A percentile compares a stretch with the other conserved stretches of the same genome.
These are phyloP conservation scores for Cladosporium halotolerans DNA, from an alignment of 2,329 filamentous ascomycete genomes.

Conservation along the genomic window DNA sequence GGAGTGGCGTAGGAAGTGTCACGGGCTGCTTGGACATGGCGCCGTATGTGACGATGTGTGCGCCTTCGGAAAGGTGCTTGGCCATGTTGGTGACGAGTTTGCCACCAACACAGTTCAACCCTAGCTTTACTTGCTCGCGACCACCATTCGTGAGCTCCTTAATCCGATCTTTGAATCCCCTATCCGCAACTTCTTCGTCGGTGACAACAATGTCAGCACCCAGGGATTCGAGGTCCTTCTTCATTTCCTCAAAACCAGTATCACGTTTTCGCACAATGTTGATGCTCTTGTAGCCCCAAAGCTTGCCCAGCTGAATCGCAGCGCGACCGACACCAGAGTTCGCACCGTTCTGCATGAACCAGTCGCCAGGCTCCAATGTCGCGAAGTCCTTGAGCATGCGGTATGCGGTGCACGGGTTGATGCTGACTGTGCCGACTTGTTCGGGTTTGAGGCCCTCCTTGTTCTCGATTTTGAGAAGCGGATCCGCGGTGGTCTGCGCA, in stretches of 20 bases:
- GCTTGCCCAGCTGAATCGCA: constrained; percentile 76
- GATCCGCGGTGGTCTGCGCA: constrained; percentile 55
- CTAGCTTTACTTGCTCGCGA: constrained; percentile 66
- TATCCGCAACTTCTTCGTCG: constrained; percentile 53
- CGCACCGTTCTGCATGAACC: constrained; percentile 95
- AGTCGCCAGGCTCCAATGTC: constrained; percentile 64
- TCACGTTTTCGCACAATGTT: constrained; percentile 76
- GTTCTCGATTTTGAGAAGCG: constrained; percentile 64
- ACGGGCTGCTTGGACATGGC: constrained; percentile 90
- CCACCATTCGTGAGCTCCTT: constrained; percentile 64
- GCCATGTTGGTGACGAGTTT: constrained; percentile 74
- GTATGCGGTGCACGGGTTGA: constrained; percentile 94
- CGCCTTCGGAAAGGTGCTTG: constrained; percentile 60
- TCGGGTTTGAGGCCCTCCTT: constrained; percentile 63
- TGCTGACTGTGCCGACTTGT: constrained; percentile 79
- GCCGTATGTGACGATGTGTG: constrained; percentile 84
- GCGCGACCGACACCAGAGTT: constrained; percentile 89
- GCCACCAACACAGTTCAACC: constrained; percentile 89
- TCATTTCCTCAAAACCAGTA: constrained; percentile 59
- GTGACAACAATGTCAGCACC: constrained; percentile 60
- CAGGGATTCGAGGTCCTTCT: constrained; percentile 53
- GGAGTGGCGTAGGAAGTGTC: constrained; percentile 68
- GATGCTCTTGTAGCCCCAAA: constrained; percentile 87
- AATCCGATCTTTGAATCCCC: constrained; percentile 57
- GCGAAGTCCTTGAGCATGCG: constrained; percentile 83